Conservation (phyloP, 768 basidiomycete species). For the Boletus barrowsii region DNA sequence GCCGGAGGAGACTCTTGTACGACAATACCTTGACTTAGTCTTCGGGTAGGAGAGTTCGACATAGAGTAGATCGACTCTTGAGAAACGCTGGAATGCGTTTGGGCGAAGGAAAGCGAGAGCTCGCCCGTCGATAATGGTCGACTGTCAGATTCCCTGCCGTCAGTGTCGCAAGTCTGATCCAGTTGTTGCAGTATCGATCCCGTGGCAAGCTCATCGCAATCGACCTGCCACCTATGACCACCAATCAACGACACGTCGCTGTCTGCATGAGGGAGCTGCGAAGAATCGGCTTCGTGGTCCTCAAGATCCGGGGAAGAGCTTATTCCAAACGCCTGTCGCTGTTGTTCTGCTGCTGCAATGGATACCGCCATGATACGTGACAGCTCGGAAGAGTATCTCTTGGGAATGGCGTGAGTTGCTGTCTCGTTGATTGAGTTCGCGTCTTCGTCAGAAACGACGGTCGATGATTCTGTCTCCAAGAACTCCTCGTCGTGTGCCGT, state of each 20-base stretch:
- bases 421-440: background rate
- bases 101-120: conserved; percentile 11
- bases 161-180: background rate
- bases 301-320: conserved; percentile 35
- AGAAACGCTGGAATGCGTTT: conserved; percentile 18
- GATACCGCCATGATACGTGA: conserved; percentile 27
- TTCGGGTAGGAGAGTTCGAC: conserved; percentile 9
- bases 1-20: conserved; percentile 8
- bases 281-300: background rate
- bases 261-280: conserved; percentile 36
- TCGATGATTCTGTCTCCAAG: conserved; percentile 11
- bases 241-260: conserved; percentile 48
- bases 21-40: conserved; percentile 8
- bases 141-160: background rate
- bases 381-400: conserved; percentile 28
- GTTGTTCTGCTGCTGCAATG: conserved; percentile 40
- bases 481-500: background rate
- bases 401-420: background rate
- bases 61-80: conserved; percentile 27
- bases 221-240: conserved; percentile 40
- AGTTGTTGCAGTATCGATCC: conserved; percentile 29
- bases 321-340: conserved; percentile 52
- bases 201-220: conserved; percentile 27
- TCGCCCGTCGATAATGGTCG: conserved; percentile 6
- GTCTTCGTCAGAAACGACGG: conserved; percentile 17